Percentiles rank a stretch among this genome's conserved stretches.
Evolutionary conservation across 371 early-diverging fungal species (phyloP).

Genomic region (Smittium mucronatum): DNA sequence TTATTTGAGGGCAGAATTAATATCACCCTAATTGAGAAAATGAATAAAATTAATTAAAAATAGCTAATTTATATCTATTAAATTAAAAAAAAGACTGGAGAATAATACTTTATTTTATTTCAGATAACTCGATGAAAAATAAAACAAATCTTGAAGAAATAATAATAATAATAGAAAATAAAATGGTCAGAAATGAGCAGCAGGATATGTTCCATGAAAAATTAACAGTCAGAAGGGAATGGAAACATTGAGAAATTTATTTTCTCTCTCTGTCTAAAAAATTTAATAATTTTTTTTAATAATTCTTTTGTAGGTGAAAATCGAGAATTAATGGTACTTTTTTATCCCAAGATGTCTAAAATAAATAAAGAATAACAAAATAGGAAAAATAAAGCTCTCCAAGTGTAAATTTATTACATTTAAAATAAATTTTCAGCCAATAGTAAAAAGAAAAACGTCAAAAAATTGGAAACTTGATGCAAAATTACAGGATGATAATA

Average conservation of each 20-base stretch:
- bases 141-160: background rate
- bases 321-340: conserved; percentile 2
- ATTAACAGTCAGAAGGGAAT: background rate
- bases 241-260: conserved; percentile 5
- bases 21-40: background rate
- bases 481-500: background rate
- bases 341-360: background rate
- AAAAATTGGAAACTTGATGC: background rate
- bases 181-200: conserved; percentile 5
- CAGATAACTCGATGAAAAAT: background rate
- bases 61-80: too few species aligned
- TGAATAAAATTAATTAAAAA: too few species aligned
- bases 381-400: background rate
- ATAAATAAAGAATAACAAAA: background rate
- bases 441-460: background rate
- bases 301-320: background rate
- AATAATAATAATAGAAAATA: background rate
- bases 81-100: background rate
- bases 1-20: conserved; percentile 8
- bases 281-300: background rate
- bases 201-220: conserved; percentile 1
- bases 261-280: background rate
- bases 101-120: background rate
- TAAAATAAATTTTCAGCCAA: background rate
- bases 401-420: background rate